Evolutionary conservation across 2,329 filamentous ascomycete genomes (phyloP), one percentile per base, ranked within the genome.

Genomic region (Stemphylium vesicarium): DNA sequence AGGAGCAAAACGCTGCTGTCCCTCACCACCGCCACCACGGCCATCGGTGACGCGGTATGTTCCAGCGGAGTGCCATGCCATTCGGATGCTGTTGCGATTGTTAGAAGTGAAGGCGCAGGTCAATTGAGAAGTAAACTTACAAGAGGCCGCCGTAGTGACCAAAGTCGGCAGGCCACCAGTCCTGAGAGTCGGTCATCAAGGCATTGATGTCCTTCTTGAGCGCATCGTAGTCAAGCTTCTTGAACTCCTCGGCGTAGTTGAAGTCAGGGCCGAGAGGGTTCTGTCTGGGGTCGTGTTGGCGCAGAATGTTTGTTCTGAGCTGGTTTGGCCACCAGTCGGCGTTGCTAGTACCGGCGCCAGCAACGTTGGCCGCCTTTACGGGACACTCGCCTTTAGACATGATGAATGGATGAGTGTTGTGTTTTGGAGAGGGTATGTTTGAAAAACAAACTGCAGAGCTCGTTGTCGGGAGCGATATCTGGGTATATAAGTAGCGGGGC

Each of bases 91-190:
- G 38, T 45, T 2, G 16, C 3, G 6, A 0, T 1, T 15, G 55
- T 65, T 51, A 67, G 60, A 32, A 11, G 9, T 16, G 18, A 32
- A 41, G 32, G 4, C 7, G 39, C 5, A 18, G 33, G 24, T 35
- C 26, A 35, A 31, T 18, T 26, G 11, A 29, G 20, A 39, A 33
- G 11, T 43, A 13, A 12, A 63, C 64, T 55, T 53, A 69, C 66
- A 93, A 92, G 24, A 92, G 82, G 75, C 89, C 89, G 62, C 89
- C 89, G 66, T 92, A 93, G 81, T 92, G 88, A 51, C 89, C 89
- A 69, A 89, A 91, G 72, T 93, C 90, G 29, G 90, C 90, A 0
- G 90, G 90, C 90, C 90, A 93, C 85, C 85, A 92, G 36, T 90
- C 86, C 77, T 92, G 86, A 2, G 88, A 92, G 72, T 91, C 86